Evolutionary conservation across 176 grass and related monocot species (phyloP), one percentile per base, ranked within the genome.

Genomic region (Luzula sylvatica): DNA sequence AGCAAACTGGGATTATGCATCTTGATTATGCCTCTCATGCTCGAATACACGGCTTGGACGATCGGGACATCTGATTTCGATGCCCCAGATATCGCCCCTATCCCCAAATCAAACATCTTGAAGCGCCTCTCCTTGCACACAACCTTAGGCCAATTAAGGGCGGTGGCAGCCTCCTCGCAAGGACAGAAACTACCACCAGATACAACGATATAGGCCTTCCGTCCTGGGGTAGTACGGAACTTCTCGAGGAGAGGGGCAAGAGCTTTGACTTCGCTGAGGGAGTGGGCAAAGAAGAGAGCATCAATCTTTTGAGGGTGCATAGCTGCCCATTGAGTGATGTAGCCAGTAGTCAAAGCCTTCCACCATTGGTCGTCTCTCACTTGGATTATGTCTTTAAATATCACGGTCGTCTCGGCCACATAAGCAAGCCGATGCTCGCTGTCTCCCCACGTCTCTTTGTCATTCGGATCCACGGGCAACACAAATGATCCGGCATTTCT

Each of bases 361-460:
- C 92, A 98, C 92, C 92, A 98, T 72, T 98, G 92, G 29, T 90
- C 85, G 50, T 98, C 92, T 2, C 92, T 66, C 57, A 90, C 85
- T 57, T 74, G 78, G 44, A 98, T 84, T 29, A 98, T 72, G 57
- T 98, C 85, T 74, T 90, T 90, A 74, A 90, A 98, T 66, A 98
- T 90, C 22, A 90, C 85, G 0, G 92, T 98, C 13, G 92, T 98
- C 78, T 90, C 85, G 0, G 92, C 65, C 0, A 98, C 81, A 43
- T 98, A 80, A 7, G 92, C 92, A 0, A 98, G 92, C 9, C 92
- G 74, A 66, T 98, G 92, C 74, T 98, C 85, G 39, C 81, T 90
- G 75, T 98, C 92, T 0, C 85, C 85, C 92, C 85, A 98, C n/a
- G 92, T 98, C 63, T 86, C 92, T 59, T 69, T 98, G 71, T 98